These are phyloP conservation scores for Themeda triandra DNA, from an alignment of 176 grass and related monocot species.

Conservation along the genomic window DNA sequence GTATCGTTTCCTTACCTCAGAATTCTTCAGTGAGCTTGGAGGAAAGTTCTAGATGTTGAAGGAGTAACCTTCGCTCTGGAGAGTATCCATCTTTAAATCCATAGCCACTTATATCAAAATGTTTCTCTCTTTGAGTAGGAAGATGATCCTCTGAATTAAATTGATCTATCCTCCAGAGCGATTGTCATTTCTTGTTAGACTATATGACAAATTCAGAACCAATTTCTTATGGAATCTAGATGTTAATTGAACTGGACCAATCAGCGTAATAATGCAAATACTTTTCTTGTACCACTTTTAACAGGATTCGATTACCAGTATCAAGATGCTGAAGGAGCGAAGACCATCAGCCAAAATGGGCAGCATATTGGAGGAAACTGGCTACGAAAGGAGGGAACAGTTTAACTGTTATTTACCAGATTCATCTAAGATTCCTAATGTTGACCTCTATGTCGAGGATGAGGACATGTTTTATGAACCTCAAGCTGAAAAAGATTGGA, in stretches of 20 bases:
- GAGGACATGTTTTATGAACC: slow-evolving; percentile 36
- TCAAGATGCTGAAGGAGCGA: slow-evolving; percentile 35
- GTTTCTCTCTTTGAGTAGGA: slow-evolving; percentile 29
- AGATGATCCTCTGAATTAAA: slow-evolving; percentile 30
- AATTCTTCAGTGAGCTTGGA: not conserved
- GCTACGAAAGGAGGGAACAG: slow-evolving; percentile 14
- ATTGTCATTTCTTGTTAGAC: not conserved
- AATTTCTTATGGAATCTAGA: not conserved
- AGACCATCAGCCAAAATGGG: slow-evolving; percentile 22
- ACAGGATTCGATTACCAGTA: slow-evolving; percentile 48
- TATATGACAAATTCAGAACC: not conserved
- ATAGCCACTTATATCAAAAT: slow-evolving; percentile 29
- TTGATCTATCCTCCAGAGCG: slow-evolving; percentile 22
- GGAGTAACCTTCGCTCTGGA: slow-evolving; percentile 43
- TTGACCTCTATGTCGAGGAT: slow-evolving; percentile 34
- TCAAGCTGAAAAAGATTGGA: slow-evolving; percentile 32
- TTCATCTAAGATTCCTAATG: slow-evolving; percentile 30
- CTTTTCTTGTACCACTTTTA: not conserved
- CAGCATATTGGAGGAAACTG: slow-evolving; percentile 30
- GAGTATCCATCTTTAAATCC: slow-evolving; percentile 33
- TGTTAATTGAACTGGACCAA: slow-evolving; percentile 4
- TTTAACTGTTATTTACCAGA: slow-evolving; percentile 32
- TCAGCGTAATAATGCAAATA: not conserved
- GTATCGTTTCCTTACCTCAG: not conserved
- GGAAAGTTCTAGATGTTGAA: slow-evolving; percentile 1